Conservation (phyloP, 1,284 basidiomycete species). For the Volvariella volvacea region DNA sequence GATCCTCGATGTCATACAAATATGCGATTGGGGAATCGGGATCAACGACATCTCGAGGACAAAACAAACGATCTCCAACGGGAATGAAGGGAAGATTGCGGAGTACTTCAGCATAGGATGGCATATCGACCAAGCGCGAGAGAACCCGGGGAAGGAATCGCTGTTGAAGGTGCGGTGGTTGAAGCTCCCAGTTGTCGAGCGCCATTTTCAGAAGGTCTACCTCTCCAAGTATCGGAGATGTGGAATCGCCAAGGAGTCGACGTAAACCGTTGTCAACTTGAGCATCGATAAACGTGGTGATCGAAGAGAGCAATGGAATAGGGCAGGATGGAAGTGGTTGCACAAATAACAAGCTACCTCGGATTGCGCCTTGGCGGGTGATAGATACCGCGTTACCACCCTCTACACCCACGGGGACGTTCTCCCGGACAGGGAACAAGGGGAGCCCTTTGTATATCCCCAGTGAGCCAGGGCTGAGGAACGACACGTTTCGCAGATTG, state of each 20-base stretch:
- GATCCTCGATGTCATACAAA: neutral
- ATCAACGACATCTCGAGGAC: neutral
- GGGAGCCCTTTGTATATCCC: neutral
- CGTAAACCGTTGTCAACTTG: neutral
- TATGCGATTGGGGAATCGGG: neutral
- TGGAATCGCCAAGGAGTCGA: neutral
- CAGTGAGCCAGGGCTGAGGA: neutral
- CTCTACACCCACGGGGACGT: too few relatives aligned
- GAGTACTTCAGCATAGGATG: neutral
- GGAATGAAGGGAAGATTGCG: neutral
- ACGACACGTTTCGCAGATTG: neutral
- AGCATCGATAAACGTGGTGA: neutral
- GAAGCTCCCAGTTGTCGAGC: neutral
- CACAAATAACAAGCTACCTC: neutral
- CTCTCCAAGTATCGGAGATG: neutral
- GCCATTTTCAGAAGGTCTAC: neutral
- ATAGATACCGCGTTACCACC: neutral
- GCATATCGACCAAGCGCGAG: neutral
- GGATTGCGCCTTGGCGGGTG: neutral
- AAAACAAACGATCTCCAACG: neutral
- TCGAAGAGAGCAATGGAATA: neutral
- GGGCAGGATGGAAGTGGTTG: neutral
- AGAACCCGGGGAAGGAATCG: neutral
- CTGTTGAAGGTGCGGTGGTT: neutral
- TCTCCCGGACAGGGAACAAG: neutral